Conservation (phyloP, 1,284 basidiomycete species). For the Xanthoconium separans region DNA sequence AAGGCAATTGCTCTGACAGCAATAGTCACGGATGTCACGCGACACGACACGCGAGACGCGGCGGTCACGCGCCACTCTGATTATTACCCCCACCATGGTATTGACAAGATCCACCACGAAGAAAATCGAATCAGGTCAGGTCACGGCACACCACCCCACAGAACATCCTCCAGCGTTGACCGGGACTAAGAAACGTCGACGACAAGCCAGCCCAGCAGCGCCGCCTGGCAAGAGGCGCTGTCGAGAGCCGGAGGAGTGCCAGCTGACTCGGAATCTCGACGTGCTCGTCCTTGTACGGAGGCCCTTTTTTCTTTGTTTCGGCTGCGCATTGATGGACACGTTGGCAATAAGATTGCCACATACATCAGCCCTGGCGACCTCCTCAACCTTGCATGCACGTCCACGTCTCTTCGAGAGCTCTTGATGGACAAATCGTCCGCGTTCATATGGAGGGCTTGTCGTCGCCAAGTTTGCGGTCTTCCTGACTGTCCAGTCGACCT, state of each 20-base stretch:
- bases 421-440: not conserved
- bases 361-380: not conserved
- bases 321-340: too few species aligned
- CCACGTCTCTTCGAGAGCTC: not conserved
- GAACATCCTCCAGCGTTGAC: not conserved
- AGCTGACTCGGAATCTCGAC: too few species aligned
- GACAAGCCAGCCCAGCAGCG: too few species aligned
- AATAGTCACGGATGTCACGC: too few species aligned
- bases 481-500: constrained; percentile 3
- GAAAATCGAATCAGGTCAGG: not conserved
- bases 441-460: not conserved
- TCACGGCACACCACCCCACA: not conserved
- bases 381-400: constrained; percentile 1
- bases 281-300: too few species aligned
- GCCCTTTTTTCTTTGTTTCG: too few species aligned
- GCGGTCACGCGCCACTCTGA: too few species aligned
- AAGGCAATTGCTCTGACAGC: too few species aligned
- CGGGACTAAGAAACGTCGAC: not conserved
- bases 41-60: too few species aligned
- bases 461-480: not conserved
- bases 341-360: too few species aligned
- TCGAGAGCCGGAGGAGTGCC: too few species aligned
- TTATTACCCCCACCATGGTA: not conserved
- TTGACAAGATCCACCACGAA: not conserved
- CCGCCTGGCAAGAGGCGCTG: too few species aligned